These are phyloP conservation scores for Pezicula carpinea DNA, from an alignment of 2,329 filamentous ascomycete genomes.

Conservation along the genomic window DNA sequence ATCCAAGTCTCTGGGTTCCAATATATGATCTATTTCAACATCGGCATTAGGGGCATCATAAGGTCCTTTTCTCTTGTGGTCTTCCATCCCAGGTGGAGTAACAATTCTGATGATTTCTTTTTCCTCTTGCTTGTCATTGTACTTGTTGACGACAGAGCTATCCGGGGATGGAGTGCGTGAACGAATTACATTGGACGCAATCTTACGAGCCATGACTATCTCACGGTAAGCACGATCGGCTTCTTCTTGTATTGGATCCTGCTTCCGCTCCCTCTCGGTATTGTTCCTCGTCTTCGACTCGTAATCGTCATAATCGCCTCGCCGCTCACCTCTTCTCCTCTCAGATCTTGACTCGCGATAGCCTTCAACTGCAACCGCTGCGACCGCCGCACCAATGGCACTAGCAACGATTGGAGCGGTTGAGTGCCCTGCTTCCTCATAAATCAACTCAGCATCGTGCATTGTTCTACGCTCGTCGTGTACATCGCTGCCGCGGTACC, in stretches of 20 bases:
- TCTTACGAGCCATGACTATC: slow-evolving; percentile 46
- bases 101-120: slow-evolving; percentile 41
- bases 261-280: slow-evolving; percentile 13
- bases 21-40: slow-evolving; percentile 54
- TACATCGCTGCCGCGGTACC: slow-evolving; percentile 8
- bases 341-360: slow-evolving; percentile 24
- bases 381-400: slow-evolving; percentile 43
- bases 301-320: slow-evolving; percentile 19
- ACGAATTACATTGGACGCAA: slow-evolving; percentile 46
- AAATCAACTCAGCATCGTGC: slow-evolving; percentile 39
- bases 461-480: slow-evolving; percentile 17
- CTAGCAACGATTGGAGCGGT: slow-evolving; percentile 43
- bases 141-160: slow-evolving; percentile 52
- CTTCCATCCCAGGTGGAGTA: slow-evolving; percentile 48
- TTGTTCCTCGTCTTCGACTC: slow-evolving; percentile 13
- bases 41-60: slow-evolving; percentile 60
- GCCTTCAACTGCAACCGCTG: slow-evolving; percentile 33
- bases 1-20: slow-evolving; percentile 47
- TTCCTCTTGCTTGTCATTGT: slow-evolving; percentile 30
- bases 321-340: slow-evolving; percentile 29
- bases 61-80: slow-evolving; percentile 40
- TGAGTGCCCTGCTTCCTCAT: slow-evolving; percentile 42
- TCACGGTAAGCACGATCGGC: slow-evolving; percentile 56
- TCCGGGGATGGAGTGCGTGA: slow-evolving; percentile 48
- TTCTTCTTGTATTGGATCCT: slow-evolving; percentile 49